Evolutionary conservation across 169 alveolate species (phyloP), one percentile per base, ranked within the genome.

Genomic region (Eimeria necatrix): DNA sequence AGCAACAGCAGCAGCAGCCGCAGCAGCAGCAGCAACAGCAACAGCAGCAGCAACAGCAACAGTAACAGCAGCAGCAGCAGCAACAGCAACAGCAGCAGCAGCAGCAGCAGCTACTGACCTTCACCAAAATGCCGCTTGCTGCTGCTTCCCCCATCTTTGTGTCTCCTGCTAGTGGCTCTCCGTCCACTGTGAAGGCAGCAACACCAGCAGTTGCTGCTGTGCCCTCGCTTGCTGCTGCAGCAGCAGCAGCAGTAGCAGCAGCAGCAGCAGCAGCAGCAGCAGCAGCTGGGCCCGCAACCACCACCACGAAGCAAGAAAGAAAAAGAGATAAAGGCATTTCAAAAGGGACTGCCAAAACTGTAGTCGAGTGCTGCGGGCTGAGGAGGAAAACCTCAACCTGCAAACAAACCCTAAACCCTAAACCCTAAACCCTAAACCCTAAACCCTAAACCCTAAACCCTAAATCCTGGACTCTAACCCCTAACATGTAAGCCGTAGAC

Each of bases 371-470:
- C 51, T 4, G 6, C 7, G 81, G 46, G 53, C 18, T 71, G 4
- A 24, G 81, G 14, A 71, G 22, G 41, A 18, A 71, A 5, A 71
- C 81, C 81, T 71, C 18, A n/a, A 71, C 81, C 81, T 71, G 81
- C 49, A n/a, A 4, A 32, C 12, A 71, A 4, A 71, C 81, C 7
- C 81, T 48, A 71, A 71, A 32, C 81, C 81, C 81, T 71, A 32
- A 71, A 71, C 81, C 51, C 53, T 24, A 71, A 71, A 71, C 81
- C 81, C 81, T 71, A n/a, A n/a, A n/a, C n/a, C n/a, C n/a, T n/a
- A 61, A 14, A 61, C 64, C 64, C 64, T 53, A 9, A 14, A 61
- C 6, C 14, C 14, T 8, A 56, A 56, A 14, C 64, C 64, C 14
- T 56, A 9, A 56, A n/a, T n/a, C n/a, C n/a, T n/a, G n/a, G n/a